Conservation (phyloP, 306 rosid genomes). For the Quercus glauca region DNA sequence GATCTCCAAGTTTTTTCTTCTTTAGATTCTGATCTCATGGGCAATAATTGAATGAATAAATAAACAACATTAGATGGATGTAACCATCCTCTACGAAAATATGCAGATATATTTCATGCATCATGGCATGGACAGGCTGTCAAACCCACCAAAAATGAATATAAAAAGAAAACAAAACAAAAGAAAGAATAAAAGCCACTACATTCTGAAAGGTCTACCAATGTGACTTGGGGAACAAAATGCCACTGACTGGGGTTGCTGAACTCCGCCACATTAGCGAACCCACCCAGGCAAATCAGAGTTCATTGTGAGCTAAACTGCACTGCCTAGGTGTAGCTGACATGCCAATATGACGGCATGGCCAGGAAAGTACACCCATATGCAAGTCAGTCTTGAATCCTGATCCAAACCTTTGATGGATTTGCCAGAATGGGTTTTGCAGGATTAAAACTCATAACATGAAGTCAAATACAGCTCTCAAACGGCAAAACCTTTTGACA, state of each 20-base stretch:
- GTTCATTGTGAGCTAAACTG: slow-evolving; percentile 21
- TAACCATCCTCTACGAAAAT: not conserved
- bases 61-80: not conserved
- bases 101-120: not conserved
- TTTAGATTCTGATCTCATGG: not conserved
- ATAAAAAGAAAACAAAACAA: not conserved
- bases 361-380: not conserved
- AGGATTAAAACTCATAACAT: slow-evolving; percentile 20
- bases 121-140: not conserved
- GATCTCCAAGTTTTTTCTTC: not conserved
- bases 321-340: not conserved
- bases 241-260: not conserved
- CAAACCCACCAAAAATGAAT: not conserved
- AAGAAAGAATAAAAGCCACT: not conserved
- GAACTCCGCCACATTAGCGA: not conserved
- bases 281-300: slow-evolving; percentile 16
- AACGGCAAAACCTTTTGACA: slow-evolving; percentile 21
- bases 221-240: not conserved
- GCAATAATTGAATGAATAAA: not conserved
- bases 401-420: not conserved
- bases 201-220: not conserved
- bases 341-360: not conserved
- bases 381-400: slow-evolving; percentile 14
- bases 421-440: slow-evolving; percentile 21
- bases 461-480: slow-evolving; percentile 12